Evolutionary conservation across 2,329 filamentous ascomycete species (phyloP).

Genomic region (Pseudogymnoascus verrucosus): DNA sequence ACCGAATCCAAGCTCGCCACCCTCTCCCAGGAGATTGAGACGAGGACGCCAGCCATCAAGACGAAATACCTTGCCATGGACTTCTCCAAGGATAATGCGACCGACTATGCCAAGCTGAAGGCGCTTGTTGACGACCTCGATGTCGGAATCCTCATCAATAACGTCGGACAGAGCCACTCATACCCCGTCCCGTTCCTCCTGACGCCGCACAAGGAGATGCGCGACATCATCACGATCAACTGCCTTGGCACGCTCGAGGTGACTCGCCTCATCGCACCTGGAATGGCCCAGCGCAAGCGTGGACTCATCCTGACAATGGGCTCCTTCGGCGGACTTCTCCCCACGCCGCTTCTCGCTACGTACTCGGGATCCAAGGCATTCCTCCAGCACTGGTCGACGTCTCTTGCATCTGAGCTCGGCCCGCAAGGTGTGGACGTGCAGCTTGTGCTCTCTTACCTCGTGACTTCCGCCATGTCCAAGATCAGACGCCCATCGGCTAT

Average conservation of each 20-base stretch:
- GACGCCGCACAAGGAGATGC: conserved; percentile 71
- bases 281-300: conserved; percentile 74
- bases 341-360: conserved; percentile 85
- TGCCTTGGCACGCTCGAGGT: conserved; percentile 83
- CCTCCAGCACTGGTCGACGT: conserved; percentile 89
- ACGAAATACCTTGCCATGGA: conserved; percentile 85
- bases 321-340: conserved; percentile 86
- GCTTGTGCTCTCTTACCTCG: conserved; percentile 83
- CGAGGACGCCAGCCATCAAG: conserved; percentile 54
- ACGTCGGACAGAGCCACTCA: conserved; percentile 88
- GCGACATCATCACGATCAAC: conserved; percentile 91
- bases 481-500: conserved; percentile 69
- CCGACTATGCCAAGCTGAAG: conserved; percentile 70
- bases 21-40: conserved; percentile 66
- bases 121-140: conserved; percentile 65
- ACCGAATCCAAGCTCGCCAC: conserved; percentile 84
- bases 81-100: conserved; percentile 70
- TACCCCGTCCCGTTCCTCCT: conserved; percentile 85
- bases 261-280: conserved; percentile 76
- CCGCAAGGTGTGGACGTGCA: conserved; percentile 80
- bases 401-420: conserved; percentile 75
- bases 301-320: conserved; percentile 96
- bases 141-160: conserved; percentile 86
- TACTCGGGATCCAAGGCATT: conserved; percentile 98
- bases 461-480: conserved; percentile 97